phyloP scores from a whole-genome alignment of 2,329 filamentous ascomycete genomes.

The Colletotrichum brevisporum region DNA sequence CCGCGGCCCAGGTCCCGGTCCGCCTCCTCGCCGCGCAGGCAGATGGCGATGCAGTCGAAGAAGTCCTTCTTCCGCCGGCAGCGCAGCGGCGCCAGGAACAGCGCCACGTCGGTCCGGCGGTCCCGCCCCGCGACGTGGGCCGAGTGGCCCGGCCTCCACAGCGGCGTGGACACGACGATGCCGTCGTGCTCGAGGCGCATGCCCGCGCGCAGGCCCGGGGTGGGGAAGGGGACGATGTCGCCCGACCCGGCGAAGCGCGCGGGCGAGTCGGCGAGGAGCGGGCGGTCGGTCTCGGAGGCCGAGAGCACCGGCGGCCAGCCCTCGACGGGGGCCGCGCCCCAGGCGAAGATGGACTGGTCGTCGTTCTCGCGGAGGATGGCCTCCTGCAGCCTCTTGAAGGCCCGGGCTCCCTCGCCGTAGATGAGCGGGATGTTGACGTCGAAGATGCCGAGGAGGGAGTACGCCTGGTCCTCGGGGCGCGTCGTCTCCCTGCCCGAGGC shows the following conservation, averaged over 20 bases:
- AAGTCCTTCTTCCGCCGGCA: too few relatives aligned
- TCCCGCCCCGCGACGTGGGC: not conserved
- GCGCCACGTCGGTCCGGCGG: too few relatives aligned
- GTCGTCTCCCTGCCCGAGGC: constrained; percentile 32
- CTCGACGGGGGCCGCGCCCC: not conserved
- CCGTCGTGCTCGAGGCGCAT: not conserved
- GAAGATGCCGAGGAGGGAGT: constrained; percentile 48
- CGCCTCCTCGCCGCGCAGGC: too few relatives aligned
- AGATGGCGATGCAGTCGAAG: too few relatives aligned
- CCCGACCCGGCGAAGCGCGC: not conserved
- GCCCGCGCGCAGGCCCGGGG: constrained; percentile 15
- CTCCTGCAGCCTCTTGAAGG: constrained; percentile 43
- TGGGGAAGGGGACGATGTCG: not conserved
- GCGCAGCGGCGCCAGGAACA: too few relatives aligned
- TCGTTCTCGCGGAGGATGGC: not conserved
- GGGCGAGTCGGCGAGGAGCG: too few relatives aligned
- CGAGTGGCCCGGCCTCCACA: not conserved
- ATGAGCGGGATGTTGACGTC: constrained; percentile 46
- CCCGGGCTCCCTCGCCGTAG: constrained; percentile 46
- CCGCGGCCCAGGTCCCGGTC: too few relatives aligned
- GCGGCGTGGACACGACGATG: not conserved
- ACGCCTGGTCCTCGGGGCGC: constrained; percentile 45
- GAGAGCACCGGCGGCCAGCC: too few relatives aligned
- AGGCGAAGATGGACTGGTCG: not conserved
- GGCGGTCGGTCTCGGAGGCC: too few relatives aligned